Evolutionary conservation across 2,329 filamentous ascomycete genomes (phyloP).

Genomic region (Plectosphaerella plurivora): DNA sequence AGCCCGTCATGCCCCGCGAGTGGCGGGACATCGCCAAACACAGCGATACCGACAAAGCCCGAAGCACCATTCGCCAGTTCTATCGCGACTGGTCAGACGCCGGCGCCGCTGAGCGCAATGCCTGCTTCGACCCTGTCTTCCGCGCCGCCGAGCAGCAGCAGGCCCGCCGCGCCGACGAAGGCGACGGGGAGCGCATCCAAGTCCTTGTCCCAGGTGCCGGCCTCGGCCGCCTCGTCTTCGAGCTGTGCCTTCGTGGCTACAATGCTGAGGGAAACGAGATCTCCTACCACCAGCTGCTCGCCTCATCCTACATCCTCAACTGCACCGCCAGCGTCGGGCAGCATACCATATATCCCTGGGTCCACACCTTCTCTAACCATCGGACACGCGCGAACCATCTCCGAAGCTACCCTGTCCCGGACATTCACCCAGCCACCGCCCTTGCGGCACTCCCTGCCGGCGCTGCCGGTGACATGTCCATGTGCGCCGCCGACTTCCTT

Average conservation of each 20-base stretch:
- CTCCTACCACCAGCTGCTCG: slow-evolving; percentile 92
- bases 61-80: slow-evolving; percentile 88
- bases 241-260: slow-evolving; percentile 71
- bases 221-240: slow-evolving; percentile 82
- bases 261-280: slow-evolving; percentile 88
- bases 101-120: slow-evolving; percentile 68
- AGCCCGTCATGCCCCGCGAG: slow-evolving; percentile 47
- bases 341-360: slow-evolving; percentile 79
- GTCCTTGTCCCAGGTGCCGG: slow-evolving; percentile 89
- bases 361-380: slow-evolving; percentile 86
- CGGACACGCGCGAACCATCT: slow-evolving; percentile 69
- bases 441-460: slow-evolving; percentile 33
- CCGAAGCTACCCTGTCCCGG: slow-evolving; percentile 68
- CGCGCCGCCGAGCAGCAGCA: slow-evolving; percentile 53
- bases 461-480: slow-evolving; percentile 68
- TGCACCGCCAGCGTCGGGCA: slow-evolving; percentile 53
- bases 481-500: slow-evolving; percentile 91
- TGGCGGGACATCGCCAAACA: slow-evolving; percentile 70
- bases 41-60: slow-evolving; percentile 81
- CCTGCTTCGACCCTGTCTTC: slow-evolving; percentile 73
- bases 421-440: slow-evolving; percentile 64
- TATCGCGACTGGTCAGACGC: slow-evolving; percentile 91
- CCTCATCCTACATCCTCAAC: slow-evolving; percentile 74
- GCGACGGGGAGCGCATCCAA: slow-evolving; percentile 14
- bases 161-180: slow-evolving; percentile 6